Base-by-base conservation (phyloP, 805 yeast genomes). In the Starmera pachycereana region DNA sequence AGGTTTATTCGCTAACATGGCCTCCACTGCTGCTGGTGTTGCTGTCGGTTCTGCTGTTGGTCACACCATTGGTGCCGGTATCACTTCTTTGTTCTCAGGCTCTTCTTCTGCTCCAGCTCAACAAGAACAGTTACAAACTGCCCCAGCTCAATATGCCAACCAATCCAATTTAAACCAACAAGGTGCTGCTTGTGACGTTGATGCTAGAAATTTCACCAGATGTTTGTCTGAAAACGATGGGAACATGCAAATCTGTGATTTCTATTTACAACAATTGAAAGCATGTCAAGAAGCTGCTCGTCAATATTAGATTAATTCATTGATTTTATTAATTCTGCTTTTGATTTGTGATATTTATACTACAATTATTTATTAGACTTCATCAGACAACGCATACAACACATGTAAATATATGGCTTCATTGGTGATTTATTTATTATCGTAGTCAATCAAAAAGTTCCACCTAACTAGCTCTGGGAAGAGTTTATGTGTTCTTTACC, bases 11-110 rank as follows among this genome's bases (percentile, higher is more conserved):
- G 84, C 90, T 44, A 95, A 92, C 68, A 92, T 92, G 98, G 97
- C 97, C 32, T 72, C 95, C 37, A 92, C 98, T 37, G 98, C 98
- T 41, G 98, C 97, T 37, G 98, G 98, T 79, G 98, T 92, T 35
- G 98, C 97, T 40, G 97, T 92, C 42, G 98, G 98, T 55, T 86
- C 96, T 39, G 81, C 97, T 45, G 80, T 90, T 40, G 98, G 98
- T 46, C 98, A 92, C 72, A 87, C 97, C 33, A 51, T 90, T 43
- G 97, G 97, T 67, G 95, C 95, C 46, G 97, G 97, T 55, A 68
- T 92, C 53, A 79, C 95, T 38, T 73, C 86, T 38, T 65, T 92
- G 74, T 90, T 90, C 55, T 87, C 95, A 40, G 95, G 95, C 41
- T 74, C 85, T 32, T 69, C 80, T 27, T 74, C 66, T 35, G 71